A percentile compares a stretch with the other conserved stretches of the same genome.
Evolutionary conservation across 2,329 filamentous ascomycete genomes (phyloP).

Genomic region (Decorospora gaudefroyi): DNA sequence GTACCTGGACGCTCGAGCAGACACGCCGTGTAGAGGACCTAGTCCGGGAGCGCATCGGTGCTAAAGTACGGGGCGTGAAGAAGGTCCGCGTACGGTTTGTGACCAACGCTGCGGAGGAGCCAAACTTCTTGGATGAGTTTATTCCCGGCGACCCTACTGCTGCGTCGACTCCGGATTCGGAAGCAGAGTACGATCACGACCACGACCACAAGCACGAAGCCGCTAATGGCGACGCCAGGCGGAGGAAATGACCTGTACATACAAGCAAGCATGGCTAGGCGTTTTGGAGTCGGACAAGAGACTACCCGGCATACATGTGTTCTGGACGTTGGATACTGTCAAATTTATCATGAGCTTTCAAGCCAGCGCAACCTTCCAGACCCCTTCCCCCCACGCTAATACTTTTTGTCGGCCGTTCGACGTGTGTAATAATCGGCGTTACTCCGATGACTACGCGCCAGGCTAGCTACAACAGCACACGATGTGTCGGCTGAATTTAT

Average conservation of each 20-base stretch:
- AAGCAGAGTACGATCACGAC: conserved; percentile 36
- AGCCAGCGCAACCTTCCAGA: conserved; percentile 2
- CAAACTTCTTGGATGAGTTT: conserved; percentile 72
- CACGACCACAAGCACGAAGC: conserved; percentile 31
- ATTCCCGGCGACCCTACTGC: conserved; percentile 42
- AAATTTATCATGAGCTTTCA: neutral
- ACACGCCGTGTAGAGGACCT: conserved; percentile 71
- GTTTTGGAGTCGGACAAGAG: conserved; percentile 29
- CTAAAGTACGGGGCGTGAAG: conserved; percentile 80
- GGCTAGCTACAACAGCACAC: conserved; percentile 7
- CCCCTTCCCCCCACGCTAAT: conserved; percentile 3
- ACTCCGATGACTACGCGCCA: too few relatives aligned
- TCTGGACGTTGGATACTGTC: conserved; percentile 4
- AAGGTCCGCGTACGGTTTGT: conserved; percentile 84
- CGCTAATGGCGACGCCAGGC: conserved; percentile 24
- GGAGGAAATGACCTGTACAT: conserved; percentile 30
- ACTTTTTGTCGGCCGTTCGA: too few relatives aligned
- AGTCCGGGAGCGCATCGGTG: conserved; percentile 72
- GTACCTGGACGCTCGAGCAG: conserved; percentile 73
- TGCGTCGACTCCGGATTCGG: conserved; percentile 38
- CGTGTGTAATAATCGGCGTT: too few relatives aligned
- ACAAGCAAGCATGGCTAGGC: conserved; percentile 29
- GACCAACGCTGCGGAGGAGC: conserved; percentile 62
- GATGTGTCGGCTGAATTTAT: conserved; percentile 23
- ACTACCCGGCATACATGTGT: conserved; percentile 25